Base-by-base conservation (phyloP, 805 yeast genomes). In the Suhomyces xylopsoci region DNA sequence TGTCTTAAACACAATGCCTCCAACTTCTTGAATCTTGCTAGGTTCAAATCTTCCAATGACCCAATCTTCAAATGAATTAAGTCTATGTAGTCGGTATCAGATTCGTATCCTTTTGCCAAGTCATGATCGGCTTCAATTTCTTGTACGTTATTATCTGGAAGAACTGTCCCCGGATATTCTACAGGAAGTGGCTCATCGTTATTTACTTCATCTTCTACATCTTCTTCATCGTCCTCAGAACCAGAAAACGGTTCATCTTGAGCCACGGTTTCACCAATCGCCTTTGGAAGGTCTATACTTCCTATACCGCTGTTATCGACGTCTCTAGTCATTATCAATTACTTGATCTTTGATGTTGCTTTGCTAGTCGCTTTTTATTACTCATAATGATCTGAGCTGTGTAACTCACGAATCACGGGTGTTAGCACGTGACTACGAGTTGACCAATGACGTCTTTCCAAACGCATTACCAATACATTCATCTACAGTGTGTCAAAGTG, bases 1-100 rank as follows among this genome's bases (percentile, higher is more conserved):
- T 91, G 96, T 64, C 99, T 81, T 54, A 94, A 74, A 55, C 91
- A 87, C 19, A 93, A 71, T 4, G 76, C 65, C 58, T 81, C 84
- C 54, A 91, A 71, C 26, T 81, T 68, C 3, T 56, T 63, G 65
- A 91, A 89, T 52, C 89, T 73, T 12, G 63, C 66, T 46, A 90
- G 69, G 30, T 81, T 74, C 58, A 90, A 72, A 54, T 79, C 89
- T 51, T 82, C 85, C 62, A 90, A 61, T 0, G 87, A 80, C 8
- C 74, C 62, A 41, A 90, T 82, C 68, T 87, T 88, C 64, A 87
- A 69, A 63, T 90, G 96, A 17, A 87, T 75, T 56, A 90, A 69
- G 49, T 87, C 90, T 34, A 89, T 71, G 28, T 77, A 78, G 24
- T 79, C 84, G 0, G 82, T 71, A 57, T 87, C 88, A n/a, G 74